Evolutionary conservation across 2,329 filamentous ascomycete species (phyloP).

Genomic region (Talaromyces sp.): DNA sequence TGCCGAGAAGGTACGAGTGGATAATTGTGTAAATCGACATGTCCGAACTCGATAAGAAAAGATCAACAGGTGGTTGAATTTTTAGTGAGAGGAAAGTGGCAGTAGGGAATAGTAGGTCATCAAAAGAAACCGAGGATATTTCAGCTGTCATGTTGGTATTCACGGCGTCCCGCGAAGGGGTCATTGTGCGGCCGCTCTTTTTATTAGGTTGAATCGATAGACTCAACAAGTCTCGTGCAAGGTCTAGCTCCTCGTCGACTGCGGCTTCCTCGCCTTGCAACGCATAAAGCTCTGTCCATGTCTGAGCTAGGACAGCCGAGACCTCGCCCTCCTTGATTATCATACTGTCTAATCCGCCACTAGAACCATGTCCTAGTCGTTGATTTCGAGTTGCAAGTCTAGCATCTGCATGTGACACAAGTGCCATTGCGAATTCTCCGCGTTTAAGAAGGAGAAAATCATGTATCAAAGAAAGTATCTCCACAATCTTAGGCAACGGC

Average conservation of each 20-base stretch:
- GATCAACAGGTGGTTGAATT: constrained; percentile 75
- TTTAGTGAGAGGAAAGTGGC: constrained; percentile 66
- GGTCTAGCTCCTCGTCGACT: constrained; percentile 69
- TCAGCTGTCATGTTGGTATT: constrained; percentile 22
- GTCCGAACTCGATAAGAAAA: constrained; percentile 76
- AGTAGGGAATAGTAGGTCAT: constrained; percentile 74
- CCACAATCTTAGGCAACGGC: constrained; percentile 69
- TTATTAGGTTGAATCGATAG: constrained; percentile 47
- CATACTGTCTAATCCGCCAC: constrained; percentile 56
- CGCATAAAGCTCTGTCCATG: constrained; percentile 75
- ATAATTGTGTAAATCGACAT: constrained; percentile 76
- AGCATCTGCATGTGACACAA: constrained; percentile 80
- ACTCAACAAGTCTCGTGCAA: constrained; percentile 70
- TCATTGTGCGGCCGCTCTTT: constrained; percentile 26
- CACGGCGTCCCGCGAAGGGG: constrained; percentile 16
- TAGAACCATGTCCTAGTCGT: constrained; percentile 45
- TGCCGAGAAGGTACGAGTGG: constrained; percentile 78
- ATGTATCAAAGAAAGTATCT: constrained; percentile 70
- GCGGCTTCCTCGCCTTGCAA: constrained; percentile 73
- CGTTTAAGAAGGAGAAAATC: constrained; percentile 83
- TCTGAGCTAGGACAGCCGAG: constrained; percentile 66
- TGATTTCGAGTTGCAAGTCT: constrained; percentile 70
- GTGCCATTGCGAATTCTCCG: constrained; percentile 83
- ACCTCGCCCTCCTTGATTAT: constrained; percentile 84
- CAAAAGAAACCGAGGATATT: constrained; percentile 53